phyloP scores from a whole-genome alignment of 2,329 filamentous ascomycete species.

The Aspergillus terreus region DNA sequence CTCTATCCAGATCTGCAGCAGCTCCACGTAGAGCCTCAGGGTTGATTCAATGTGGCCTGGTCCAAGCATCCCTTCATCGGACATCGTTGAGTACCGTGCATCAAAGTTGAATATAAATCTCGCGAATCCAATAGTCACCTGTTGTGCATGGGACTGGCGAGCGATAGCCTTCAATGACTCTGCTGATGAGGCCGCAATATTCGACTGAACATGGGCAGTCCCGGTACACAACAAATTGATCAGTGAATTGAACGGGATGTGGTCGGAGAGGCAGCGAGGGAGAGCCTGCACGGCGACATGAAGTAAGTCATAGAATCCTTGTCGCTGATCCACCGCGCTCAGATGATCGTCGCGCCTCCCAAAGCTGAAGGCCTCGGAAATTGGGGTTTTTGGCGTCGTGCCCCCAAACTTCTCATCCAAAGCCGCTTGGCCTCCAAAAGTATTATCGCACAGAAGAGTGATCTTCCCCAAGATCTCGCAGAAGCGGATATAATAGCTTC shows the following conservation, averaged over 20 bases:
- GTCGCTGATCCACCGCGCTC: conserved; percentile 73
- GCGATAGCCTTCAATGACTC: conserved; percentile 94
- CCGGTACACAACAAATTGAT: conserved; percentile 95
- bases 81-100: conserved; percentile 95
- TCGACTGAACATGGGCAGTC: conserved; percentile 88
- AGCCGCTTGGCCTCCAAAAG: conserved; percentile 92
- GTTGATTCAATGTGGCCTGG: conserved; percentile 94
- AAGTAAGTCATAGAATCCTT: conserved; percentile 91
- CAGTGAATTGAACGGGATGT: conserved; percentile 87
- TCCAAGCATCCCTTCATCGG: conserved; percentile 93
- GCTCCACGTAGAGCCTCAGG: conserved; percentile 83
- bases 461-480: conserved; percentile 95
- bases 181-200: conserved; percentile 88
- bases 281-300: conserved; percentile 94
- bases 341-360: conserved; percentile 74
- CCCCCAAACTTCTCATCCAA: conserved; percentile 92
- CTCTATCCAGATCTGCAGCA: conserved; percentile 95
- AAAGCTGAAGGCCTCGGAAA: conserved; percentile 91
- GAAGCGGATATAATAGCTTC: conserved; percentile 84
- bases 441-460: conserved; percentile 92
- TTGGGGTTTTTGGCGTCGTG: conserved; percentile 86
- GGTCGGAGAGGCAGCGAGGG: conserved; percentile 84
- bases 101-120: conserved; percentile 99
- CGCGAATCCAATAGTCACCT: conserved; percentile 94
- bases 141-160: conserved; percentile 84